phyloP scores from a whole-genome alignment of 257 asterid genomes.

The Solanum medicagineum region DNA sequence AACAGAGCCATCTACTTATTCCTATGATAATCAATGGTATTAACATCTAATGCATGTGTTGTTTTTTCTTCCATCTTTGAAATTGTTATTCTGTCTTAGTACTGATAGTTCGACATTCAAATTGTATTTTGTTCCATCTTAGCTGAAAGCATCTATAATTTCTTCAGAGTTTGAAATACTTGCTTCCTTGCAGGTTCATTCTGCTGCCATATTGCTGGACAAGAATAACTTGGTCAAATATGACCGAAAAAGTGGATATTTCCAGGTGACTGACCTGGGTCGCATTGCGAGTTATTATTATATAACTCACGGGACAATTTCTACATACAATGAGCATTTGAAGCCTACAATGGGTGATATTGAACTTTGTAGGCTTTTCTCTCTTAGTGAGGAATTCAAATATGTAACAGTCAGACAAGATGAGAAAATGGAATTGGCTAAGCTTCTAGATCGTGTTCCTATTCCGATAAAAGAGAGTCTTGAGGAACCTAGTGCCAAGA shows the following conservation, averaged over 20 bases:
- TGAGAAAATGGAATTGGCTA: constrained; percentile 33
- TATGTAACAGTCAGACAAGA: constrained; percentile 34
- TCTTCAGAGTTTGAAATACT: not conserved
- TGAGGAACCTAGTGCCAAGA: constrained; percentile 43
- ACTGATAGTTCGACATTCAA: not conserved
- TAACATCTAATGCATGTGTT: not conserved
- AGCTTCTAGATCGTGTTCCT: constrained; percentile 32
- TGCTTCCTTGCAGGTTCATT: constrained; percentile 22
- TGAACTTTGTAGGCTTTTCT: constrained; percentile 34
- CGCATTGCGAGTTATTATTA: constrained; percentile 39
- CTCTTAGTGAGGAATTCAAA: constrained; percentile 36
- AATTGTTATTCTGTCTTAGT: not conserved
- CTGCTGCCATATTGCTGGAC: constrained; percentile 35
- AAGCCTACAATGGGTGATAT: constrained; percentile 40
- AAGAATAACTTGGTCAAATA: constrained; percentile 27
- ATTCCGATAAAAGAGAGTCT: constrained; percentile 31
- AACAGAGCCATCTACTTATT: not conserved
- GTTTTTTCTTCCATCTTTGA: not conserved
- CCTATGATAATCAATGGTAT: not conserved
- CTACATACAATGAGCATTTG: constrained; percentile 31
- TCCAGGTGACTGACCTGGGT: constrained; percentile 39
- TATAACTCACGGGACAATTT: constrained; percentile 33
- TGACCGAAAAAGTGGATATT: constrained; percentile 35
- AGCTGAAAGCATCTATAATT: not conserved
- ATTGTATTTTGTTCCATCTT: not conserved